Base-by-base conservation (phyloP, 768 basidiomycete species). In the Psilocybe subaeruginosa region DNA sequence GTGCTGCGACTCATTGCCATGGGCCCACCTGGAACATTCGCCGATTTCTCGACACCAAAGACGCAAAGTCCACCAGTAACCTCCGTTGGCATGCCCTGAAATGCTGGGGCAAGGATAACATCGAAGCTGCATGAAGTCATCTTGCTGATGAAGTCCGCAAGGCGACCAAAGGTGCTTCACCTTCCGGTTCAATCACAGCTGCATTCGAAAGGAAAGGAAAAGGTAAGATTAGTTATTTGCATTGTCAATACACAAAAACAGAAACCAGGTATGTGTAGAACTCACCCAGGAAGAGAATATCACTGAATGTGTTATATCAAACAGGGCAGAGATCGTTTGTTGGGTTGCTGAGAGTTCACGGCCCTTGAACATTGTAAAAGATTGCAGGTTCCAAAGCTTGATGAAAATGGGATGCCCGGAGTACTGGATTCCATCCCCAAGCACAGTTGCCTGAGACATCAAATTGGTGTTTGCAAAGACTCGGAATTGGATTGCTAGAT, bases 161-260 rank as follows among this genome's bases (percentile, higher is more conserved):
- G 19, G 19, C 19, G 19, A 19, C 19, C 19, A 19, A 19, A 19
- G 19, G 19, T 19, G 19, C 19, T 19, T 19, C 19, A 19, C 19
- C 19, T 19, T 19, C 19, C 30, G 56, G 70, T 2, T 65, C 64
- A 59, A 75, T 77, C 8, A 74, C 69, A 0, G 55, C 67, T 0
- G 58, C 62, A 2, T 77, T 79, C 37, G 64, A 70, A 8, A 12
- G 64, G 1, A 69, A 65, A 8, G 71, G 69, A 0, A 73, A 72
- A 53, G 70, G 70, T 0, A 70, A 71, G n/a, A 66, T 74, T 0
- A 72, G 68, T 0, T 79, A 74, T 65, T 74, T 72, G 0, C 69
- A 73, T 58, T 29, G 56, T 4, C 67, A 66, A 29, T 72, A 73
- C 56, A 72, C 69, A n/a, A 68, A 62, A 39, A 43, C 62, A 0